These are phyloP conservation scores for Delphinella strobiligena DNA, from an alignment of 2,329 filamentous ascomycete species.

Conservation along the genomic window DNA sequence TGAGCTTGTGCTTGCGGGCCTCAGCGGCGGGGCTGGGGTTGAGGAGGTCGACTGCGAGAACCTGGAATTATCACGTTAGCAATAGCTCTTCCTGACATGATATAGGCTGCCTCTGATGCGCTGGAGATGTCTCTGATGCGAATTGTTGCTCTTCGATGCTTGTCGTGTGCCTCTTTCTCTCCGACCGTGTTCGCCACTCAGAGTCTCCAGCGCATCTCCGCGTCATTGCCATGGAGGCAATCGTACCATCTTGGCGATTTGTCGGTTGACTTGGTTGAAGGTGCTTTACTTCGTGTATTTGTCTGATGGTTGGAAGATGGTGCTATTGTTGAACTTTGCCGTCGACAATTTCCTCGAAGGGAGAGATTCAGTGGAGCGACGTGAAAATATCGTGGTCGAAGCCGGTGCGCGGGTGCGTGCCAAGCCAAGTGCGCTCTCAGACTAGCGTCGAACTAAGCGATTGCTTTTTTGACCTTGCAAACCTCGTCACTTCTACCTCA, in stretches of 20 bases:
- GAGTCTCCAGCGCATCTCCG: neutral
- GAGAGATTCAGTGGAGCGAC: neutral
- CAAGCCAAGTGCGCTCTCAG: neutral
- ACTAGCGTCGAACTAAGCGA: neutral
- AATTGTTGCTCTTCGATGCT: constrained; percentile 1
- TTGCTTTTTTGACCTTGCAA: neutral
- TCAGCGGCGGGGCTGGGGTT: constrained; percentile 97
- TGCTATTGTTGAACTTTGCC: neutral
- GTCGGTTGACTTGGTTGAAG: neutral
- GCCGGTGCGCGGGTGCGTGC: neutral
- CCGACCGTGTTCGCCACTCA: neutral
- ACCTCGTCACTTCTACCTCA: neutral
- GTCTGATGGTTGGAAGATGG: neutral
- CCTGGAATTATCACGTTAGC: constrained; percentile 42
- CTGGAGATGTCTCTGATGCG: neutral
- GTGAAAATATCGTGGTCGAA: neutral
- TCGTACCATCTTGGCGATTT: constrained; percentile 1
- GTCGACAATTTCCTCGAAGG: neutral
- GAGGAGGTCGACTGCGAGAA: constrained; percentile 99
- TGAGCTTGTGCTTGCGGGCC: constrained; percentile 99
- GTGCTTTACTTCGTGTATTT: neutral
- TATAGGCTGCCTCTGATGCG: neutral
- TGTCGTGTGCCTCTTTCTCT: constrained; percentile 1
- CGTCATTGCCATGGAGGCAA: neutral
- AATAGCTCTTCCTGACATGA: constrained; percentile 2